Base-by-base conservation (phyloP, 305 asterid species). In the Fraxinus sp. region DNA sequence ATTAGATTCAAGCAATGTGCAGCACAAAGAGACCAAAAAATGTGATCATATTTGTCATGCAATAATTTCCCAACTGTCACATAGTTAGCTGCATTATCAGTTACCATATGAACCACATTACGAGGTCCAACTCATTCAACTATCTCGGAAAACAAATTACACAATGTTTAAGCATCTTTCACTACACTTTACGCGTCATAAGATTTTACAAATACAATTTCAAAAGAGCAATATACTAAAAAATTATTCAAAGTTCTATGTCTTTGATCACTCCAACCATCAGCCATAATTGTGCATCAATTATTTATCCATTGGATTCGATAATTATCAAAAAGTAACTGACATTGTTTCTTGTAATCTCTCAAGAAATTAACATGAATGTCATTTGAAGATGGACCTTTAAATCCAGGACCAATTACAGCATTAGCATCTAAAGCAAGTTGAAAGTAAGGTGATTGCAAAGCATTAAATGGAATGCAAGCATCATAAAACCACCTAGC, bases 391-490 rank as follows among this genome's bases (percentile, higher is more conserved):
- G 8, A 41, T 5, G 76, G 75, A 18, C 64, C 39, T 9, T 2
- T 24, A 41, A 35, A 81, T 13, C 82, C 72, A 13, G 36, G 36
- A 24, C 76, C 76, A 26, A 49, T 49, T 16, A 18, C 35, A 32
- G 77, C 77, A 52, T 30, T 32, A 10, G 2, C 11, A n/a, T 79
- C 39, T 14, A 46, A 46, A 9, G 5, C 57, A 46, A 46, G 4
- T 46, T 2, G n/a, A 46, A 55, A 73, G 26, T 11, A 36, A 36
- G 10, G 1, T 7, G 41, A 36, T 36, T 36, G 10, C 41, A 36
- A 36, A 36, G 41, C 41, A 83, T 83, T 79, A 0, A 83, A 5
- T n/a, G 59, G 80, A 26, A 73, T 79, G 46, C 86, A 79, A 35
- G 37, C 4, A 39, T 73, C 72, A 32, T 78, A 72, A 78, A 83